Base-by-base conservation (phyloP, 495 filamentous ascomycete genomes). In the Aspergillus coremiiformis region DNA sequence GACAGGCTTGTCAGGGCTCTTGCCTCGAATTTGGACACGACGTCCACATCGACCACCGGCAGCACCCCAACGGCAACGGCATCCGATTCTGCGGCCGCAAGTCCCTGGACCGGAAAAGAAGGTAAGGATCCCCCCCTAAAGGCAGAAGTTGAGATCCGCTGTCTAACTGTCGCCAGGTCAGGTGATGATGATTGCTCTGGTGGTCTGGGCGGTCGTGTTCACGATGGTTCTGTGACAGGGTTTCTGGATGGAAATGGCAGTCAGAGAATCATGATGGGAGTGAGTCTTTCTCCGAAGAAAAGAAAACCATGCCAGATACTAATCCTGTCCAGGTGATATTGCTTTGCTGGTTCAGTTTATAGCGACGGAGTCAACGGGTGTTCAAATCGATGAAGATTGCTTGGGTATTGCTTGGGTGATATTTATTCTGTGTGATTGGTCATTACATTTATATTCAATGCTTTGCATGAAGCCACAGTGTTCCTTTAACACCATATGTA, bases 11-110 rank as follows among this genome's bases (percentile, higher is more conserved):
- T 61, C 26, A 56, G 39, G 35, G 24, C 54, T 27, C 52, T 68
- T 81, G 87, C 52, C 27, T 50, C 65, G 11, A 43, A 54, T 11
- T 49, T 66, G 20, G 35, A 51, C 5, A 29, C 59, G 20, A 37
- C 11, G 4, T 23, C 45, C 24, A 8, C n/a, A n/a, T n/a, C n/a
- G n/a, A n/a, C n/a, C n/a, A n/a, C n/a, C n/a, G n/a, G n/a, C n/a
- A n/a, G n/a, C 24, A 47, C 55, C n/a, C 42, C 46, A 20, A 51
- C 53, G 5, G 37, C 53, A 12, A 35, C 32, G 11, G n/a, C 11
- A 35, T 15, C 35, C 10, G 32, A 35, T 3, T 19, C 35, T 17
- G 35, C 35, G 5, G 35, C 35, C 9, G 4, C 35, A 39, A 39
- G 35, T 19, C 5, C 17, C 20, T 17, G 15, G n/a, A 11, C 19